Base-by-base conservation (phyloP, 2,329 filamentous ascomycete species). In the Ophiocordyceps camponoti-rufipedis region DNA sequence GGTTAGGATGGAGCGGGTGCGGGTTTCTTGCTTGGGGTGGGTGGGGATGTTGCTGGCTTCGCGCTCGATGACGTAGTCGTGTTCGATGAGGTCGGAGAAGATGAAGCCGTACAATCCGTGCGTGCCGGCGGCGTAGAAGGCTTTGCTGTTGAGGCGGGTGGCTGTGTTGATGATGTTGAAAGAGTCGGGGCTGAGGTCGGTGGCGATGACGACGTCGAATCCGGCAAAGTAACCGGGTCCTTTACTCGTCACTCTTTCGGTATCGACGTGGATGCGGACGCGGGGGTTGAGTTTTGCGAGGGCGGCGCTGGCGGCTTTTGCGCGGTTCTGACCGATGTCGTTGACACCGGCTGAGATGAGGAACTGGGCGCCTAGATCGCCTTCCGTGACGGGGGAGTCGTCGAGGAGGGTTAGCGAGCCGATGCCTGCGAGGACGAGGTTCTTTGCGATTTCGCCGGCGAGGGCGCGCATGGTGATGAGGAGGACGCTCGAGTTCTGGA, bases 101-200 rank as follows among this genome's bases (percentile, higher is more conserved):
- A 94, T 83, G 66, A 85, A 98, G 46, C 91, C 91, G 60, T 93
- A 96, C 59, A 94, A 74, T 43, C 91, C 91, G 58, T 95, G 85
- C 3, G 82, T 77, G 44, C 80, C 82, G 33, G 87, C 84, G 10
- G 86, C 86, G 63, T 98, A 98, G 62, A 95, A 95, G 11, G 87
- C 80, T 43, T 78, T 77, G 50, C 77, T 74, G 49, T 82, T 79
- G 35, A 93, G 66, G 42, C 89, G 82, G 39, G 87, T 88, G 28
- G 84, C 82, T 19, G 85, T 85, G 64, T 96, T 95, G 65, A 96
- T 82, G 48, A 77, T 74, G 51, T 78, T 78, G 50, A 93, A 74
- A 0, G 78, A 78, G 47, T 75, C 69, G 41, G 91, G 80, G 55
- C 84, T 78, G 23, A 94, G 74, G 58, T 95, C 88, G 4, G 87